Percentiles rank a stretch among this genome's conserved stretches.
Evolutionary conservation across 2,329 filamentous ascomycete genomes (phyloP).

Genomic region (Chaetoscypha palmicola): DNA sequence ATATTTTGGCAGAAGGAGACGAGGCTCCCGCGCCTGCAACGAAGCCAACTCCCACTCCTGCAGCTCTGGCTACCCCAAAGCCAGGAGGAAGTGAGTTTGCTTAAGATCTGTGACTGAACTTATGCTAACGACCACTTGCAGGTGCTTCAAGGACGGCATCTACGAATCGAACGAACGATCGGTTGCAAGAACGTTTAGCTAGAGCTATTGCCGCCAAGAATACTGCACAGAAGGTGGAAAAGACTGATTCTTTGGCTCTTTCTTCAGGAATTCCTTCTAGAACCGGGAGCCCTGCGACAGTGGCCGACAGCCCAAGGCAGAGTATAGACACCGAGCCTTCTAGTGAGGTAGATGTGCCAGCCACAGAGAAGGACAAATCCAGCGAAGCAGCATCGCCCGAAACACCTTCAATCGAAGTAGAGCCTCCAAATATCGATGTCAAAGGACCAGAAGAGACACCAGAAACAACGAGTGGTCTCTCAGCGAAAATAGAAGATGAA

Average conservation of each 20-base stretch:
- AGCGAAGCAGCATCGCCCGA: not conserved
- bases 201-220: conserved; percentile 75
- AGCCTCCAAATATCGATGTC: conserved; percentile 4
- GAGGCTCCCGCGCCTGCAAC: conserved; percentile 39
- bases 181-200: conserved; percentile 82
- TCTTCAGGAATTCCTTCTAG: conserved; percentile 43
- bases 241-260: conserved; percentile 41
- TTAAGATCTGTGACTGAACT: too few species aligned
- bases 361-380: not conserved
- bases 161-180: conserved; percentile 62
- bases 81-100: conserved; percentile 31
- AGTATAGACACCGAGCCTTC: conserved; percentile 36
- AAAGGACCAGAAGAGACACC: not conserved
- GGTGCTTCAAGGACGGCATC: conserved; percentile 57
- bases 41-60: conserved; percentile 33
- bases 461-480: conserved; percentile 10
- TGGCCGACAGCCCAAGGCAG: conserved; percentile 35
- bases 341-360: conserved; percentile 10
- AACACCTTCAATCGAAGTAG: conserved; percentile 15
- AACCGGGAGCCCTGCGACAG: conserved; percentile 44
- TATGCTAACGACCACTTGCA: too few species aligned
- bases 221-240: conserved; percentile 34
- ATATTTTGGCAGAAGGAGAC: conserved; percentile 76
- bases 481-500: conserved; percentile 17
- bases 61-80: conserved; percentile 29